Evolutionary conservation across 306 rosid species (phyloP), one percentile per base, ranked within the genome.

Genomic region (Vigna hirtella): DNA sequence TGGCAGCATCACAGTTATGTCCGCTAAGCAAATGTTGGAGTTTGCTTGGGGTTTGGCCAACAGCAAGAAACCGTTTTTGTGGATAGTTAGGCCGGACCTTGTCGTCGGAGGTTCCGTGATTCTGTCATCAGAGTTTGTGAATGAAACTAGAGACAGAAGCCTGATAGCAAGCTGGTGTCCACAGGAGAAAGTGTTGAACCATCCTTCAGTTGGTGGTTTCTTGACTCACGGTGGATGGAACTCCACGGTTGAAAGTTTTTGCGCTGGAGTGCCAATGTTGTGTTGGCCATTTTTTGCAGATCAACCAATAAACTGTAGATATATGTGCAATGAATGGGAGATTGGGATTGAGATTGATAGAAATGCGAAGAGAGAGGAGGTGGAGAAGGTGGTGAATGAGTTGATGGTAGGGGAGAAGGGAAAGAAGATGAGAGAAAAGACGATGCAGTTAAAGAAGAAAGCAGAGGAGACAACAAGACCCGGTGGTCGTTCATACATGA

Each of bases 151-250:
- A 73, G 79, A 58, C 18, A 65, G 81, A 70, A 49, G 81, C 73
- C 49, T 74, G 34, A 66, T 83, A 55, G 80, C 72, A 15, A 57
- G 77, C 2, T 78, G 83, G 83, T 83, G 86, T 20, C 83, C 52
- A 2, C 86, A 83, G 47, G 86, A 83, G 17, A 7, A 78, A 63
- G 86, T 78, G 48, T 6, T 83, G 70, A 73, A 51, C 53, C 86
- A 83, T 9, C 81, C 77, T 40, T 66, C 71, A 11, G 13, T 66
- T 11, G 52, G 71, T 48, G 81, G 81, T 49, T 83, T 83, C 52
- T 45, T 83, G 48, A 83, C 83, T 40, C 86, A 83, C n/a, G 66
- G 80, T 68, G 81, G 86, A 47, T 83, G 86, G 86, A 83, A 83
- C 65, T 81, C 84, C 13, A 78, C 79, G 38, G 73, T 53, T 0